phyloP scores from a whole-genome alignment of 768 basidiomycete genomes.

The Daedaleopsis nitida region DNA sequence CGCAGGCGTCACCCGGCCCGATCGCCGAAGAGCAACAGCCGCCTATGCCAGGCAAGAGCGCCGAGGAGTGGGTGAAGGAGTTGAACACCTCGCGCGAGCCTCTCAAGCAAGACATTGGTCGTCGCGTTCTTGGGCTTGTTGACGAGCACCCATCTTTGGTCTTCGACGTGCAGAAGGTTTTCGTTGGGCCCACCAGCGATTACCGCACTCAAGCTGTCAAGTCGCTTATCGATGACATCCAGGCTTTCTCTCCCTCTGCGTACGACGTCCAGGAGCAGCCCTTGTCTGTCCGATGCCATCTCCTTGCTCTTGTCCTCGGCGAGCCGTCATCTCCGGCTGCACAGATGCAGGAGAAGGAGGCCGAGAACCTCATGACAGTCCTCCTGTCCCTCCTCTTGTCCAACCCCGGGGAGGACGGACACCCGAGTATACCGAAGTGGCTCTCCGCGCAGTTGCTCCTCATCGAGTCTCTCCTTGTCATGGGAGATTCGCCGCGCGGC shows the following conservation, averaged over 20 bases:
- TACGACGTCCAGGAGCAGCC: conserved; percentile 75
- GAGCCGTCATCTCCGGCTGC: conserved; percentile 68
- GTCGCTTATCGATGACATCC: conserved; percentile 77
- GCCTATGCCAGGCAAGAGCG: conserved; percentile 43
- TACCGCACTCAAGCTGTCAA: conserved; percentile 68
- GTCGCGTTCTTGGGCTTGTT: conserved; percentile 73
- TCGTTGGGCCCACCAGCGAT: conserved; percentile 62
- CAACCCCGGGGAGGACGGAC: conserved; percentile 52
- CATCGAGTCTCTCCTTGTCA: conserved; percentile 78
- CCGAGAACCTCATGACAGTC: conserved; percentile 63
- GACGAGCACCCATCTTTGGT: conserved; percentile 87
- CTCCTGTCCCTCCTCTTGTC: conserved; percentile 69
- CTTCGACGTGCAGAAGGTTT: conserved; percentile 85
- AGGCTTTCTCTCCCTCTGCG: conserved; percentile 61
- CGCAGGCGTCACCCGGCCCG: conserved; percentile 7
- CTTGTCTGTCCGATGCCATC: conserved; percentile 78
- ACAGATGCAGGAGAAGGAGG: conserved; percentile 43
- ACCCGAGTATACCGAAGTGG: conserved; percentile 76
- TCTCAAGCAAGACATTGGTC: conserved; percentile 63
- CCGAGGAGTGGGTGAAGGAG: conserved; percentile 66
- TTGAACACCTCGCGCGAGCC: conserved; percentile 68
- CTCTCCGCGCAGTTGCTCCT: conserved; percentile 84
- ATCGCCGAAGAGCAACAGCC: conserved; percentile 4
- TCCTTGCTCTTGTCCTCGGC: conserved; percentile 81
- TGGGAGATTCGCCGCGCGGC: conserved; percentile 70